A percentile compares a stretch with the other conserved stretches of the same genome.
Evolutionary conservation across 306 rosid species (phyloP).

Genomic region (Lagenaria siceraria): DNA sequence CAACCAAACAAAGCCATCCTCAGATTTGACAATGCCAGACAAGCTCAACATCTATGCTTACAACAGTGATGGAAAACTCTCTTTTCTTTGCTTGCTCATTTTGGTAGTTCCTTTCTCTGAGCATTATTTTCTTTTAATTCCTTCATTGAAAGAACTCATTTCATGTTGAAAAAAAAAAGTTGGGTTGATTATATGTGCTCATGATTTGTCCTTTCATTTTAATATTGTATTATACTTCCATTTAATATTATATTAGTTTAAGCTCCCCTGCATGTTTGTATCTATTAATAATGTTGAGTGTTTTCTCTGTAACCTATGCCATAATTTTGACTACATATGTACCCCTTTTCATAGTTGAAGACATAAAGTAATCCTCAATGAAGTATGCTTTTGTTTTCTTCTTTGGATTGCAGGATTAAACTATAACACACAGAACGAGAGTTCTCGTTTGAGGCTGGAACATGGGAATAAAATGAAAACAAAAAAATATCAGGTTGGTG

Average conservation of each 20-base stretch:
- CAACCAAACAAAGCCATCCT: no score
- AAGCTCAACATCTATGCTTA: no score
- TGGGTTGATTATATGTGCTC: no score
- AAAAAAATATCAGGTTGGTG: conserved; percentile 52
- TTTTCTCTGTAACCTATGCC: neutral
- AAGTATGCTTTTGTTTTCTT: neutral
- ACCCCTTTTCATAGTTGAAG: neutral
- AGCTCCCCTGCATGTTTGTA: neutral
- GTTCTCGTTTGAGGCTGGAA: conserved; percentile 38
- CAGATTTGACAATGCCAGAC: no score
- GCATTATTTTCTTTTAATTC: no score
- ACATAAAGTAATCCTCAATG: neutral
- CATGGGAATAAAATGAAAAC: conserved; percentile 40
- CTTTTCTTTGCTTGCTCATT: no score
- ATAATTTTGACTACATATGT: neutral
- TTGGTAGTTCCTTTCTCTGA: no score
- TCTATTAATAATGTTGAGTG: neutral
- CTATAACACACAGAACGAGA: conserved; percentile 36
- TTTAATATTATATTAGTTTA: conserved; percentile 1
- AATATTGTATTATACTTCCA: no score
- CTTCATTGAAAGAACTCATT: no score
- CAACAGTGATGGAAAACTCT: no score
- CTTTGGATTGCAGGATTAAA: conserved; percentile 35
- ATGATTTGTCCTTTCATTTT: no score
- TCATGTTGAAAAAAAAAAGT: no score